Evolutionary conservation across 1,284 basidiomycete species (phyloP), one percentile per base, ranked within the genome.

Genomic region (Boletus mariae): DNA sequence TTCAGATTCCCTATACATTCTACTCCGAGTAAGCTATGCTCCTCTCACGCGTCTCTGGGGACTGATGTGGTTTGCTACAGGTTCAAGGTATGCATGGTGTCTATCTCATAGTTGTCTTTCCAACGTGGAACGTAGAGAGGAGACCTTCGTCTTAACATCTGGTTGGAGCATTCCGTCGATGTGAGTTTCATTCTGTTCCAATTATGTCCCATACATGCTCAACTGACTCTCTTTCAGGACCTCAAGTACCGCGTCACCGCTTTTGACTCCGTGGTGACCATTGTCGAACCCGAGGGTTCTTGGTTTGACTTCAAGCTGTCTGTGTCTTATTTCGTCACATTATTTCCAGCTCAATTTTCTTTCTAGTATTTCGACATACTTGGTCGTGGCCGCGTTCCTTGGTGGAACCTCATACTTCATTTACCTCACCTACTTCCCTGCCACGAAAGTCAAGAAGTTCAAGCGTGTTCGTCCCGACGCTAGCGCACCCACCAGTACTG

Each of bases 221-320:
- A n/a, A 52, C 45, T 26, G 42, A 52, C 35, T 45, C 11, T 29
- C 26, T 42, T 59, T 54, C 58, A 87, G 79, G 80, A 77, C 42
- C 61, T 76, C 47, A 79, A 73, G 55, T 81, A 83, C 66, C 87
- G 80, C 42, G 76, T 89, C 44, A 77, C 79, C 2, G 92, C 88
- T 0, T 89, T 85, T 65, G 91, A 94, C 67, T 85, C 85, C 12
- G 80, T 92, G 46, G 81, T 94, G 47, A 85, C 84, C 6, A 77
- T 95, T 37, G 90, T 94, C 41, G 92, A 95, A 68, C 90, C 91
- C 20, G 82, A 86, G 57, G 66, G 80, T 17, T 89, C 89, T 34
- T 80, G 86, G 71, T 85, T 94, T 60, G 92, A 95, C 71, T 76
- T 88, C 61, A 85, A 89, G 68, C 77, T 91, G 90, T 92, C 62